phyloP scores from a whole-genome alignment of 345 rosid genomes.

The Pistacia vera region DNA sequence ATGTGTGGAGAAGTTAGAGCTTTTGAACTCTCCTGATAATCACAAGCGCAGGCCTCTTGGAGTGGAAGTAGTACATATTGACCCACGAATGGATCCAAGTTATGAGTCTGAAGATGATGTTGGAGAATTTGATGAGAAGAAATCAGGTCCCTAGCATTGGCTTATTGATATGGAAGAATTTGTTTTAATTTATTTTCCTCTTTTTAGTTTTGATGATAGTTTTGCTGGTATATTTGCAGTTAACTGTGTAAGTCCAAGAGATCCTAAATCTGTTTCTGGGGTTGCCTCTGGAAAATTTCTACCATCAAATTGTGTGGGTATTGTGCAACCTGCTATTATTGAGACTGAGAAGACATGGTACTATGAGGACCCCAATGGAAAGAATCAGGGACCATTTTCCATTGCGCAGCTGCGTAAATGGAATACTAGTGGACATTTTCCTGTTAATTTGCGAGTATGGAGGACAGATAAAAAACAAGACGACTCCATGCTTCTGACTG shows the following conservation, averaged over 20 bases:
- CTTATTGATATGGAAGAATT: constrained; percentile 19
- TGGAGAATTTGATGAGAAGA: constrained; percentile 42
- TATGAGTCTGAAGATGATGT: constrained; percentile 48
- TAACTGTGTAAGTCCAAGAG: constrained; percentile 27
- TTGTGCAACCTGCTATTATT: constrained; percentile 40
- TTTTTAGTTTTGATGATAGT: constrained; percentile 14
- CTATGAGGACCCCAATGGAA: constrained; percentile 83
- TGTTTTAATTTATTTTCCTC: constrained; percentile 17
- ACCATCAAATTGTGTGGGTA: constrained; percentile 36
- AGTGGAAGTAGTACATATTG: constrained; percentile 67
- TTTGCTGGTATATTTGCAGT: constrained; percentile 40
- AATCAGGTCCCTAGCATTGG: constrained; percentile 45
- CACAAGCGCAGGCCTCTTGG: constrained; percentile 66
- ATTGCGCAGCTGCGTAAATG: constrained; percentile 74
- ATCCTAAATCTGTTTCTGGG: constrained; percentile 32
- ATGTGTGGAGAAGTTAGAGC: constrained; percentile 77
- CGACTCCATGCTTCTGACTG: constrained; percentile 70
- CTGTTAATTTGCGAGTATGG: constrained; percentile 79
- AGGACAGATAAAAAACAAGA: constrained; percentile 57
- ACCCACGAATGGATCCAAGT: constrained; percentile 57
- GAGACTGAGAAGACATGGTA: constrained; percentile 72
- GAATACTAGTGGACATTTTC: constrained; percentile 72
- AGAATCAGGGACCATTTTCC: constrained; percentile 86
- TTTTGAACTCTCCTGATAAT: constrained; percentile 70
- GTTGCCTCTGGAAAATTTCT: constrained; percentile 32